Evolutionary conservation across 2,329 filamentous ascomycete genomes (phyloP).

Genomic region (Sordariomycetes sp.): DNA sequence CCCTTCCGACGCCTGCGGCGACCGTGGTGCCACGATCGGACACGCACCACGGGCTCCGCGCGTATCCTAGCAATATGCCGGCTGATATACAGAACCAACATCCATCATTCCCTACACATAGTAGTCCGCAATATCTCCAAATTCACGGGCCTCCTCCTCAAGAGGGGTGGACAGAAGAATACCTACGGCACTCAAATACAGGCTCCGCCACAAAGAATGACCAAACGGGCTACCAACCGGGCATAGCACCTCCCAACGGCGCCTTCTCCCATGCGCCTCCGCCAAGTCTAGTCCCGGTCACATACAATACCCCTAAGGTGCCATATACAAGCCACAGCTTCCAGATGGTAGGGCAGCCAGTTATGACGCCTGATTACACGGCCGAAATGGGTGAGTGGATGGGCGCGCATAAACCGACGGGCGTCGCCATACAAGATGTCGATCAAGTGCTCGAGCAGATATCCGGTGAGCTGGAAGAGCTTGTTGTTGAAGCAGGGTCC

Average conservation of each 20-base stretch:
- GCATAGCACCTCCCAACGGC: not conserved
- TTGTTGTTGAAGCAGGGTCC: not conserved
- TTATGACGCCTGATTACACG: slow-evolving; percentile 19
- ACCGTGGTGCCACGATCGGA: not conserved
- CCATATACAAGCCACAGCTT: not conserved
- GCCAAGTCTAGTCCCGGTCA: not conserved
- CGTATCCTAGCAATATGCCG: not conserved
- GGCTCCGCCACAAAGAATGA: not conserved
- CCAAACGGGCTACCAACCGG: not conserved
- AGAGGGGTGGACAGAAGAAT: not conserved
- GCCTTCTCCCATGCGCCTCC: not conserved
- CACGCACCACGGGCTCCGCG: no score
- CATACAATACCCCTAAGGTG: not conserved
- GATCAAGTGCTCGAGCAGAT: slow-evolving; percentile 29
- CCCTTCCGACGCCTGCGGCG: not conserved
- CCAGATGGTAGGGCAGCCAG: not conserved
- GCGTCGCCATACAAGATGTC: slow-evolving; percentile 17
- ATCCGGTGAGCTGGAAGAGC: slow-evolving; percentile 21
- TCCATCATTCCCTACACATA: not conserved
- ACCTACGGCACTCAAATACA: not conserved
- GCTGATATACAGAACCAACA: not conserved
- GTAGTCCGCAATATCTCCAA: not conserved
- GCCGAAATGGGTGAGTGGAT: slow-evolving; percentile 27
- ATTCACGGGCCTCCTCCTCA: not conserved
- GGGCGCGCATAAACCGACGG: slow-evolving; percentile 13